Conservation (phyloP, 2,329 filamentous ascomycete genomes). For the Alternaria infectoria region DNA sequence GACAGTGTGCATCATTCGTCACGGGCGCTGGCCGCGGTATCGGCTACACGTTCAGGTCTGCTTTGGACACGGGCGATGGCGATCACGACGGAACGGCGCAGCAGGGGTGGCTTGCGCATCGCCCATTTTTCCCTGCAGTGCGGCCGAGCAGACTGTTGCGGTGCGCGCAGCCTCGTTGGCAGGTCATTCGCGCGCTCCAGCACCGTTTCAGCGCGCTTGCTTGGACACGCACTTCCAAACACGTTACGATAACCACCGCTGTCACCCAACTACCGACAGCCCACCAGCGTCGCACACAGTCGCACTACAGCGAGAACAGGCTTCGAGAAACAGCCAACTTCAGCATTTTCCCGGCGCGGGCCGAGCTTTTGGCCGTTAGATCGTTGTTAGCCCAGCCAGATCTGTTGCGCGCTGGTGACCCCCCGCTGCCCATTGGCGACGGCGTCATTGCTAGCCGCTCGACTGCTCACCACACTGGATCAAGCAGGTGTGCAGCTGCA, state of each 20-base stretch:
- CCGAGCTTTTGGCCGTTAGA: constrained; percentile 48
- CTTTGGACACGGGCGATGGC: constrained; percentile 35
- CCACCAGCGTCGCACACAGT: constrained; percentile 30
- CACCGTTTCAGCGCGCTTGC: constrained; percentile 9
- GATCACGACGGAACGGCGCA: constrained; percentile 26
- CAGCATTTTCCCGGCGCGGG: constrained; percentile 46
- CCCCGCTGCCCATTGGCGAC: constrained; percentile 29
- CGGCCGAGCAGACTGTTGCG: constrained; percentile 30
- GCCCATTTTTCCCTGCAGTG: constrained; percentile 40
- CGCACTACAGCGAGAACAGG: constrained; percentile 33
- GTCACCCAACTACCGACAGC: constrained; percentile 39
- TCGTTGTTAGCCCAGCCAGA: constrained; percentile 40
- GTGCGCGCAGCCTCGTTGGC: constrained; percentile 35
- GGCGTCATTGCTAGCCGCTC: constrained; percentile 36
- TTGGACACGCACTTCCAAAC: constrained; percentile 16
- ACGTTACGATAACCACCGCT: constrained; percentile 21
- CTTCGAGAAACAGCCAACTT: constrained; percentile 44
- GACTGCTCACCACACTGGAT: constrained; percentile 37
- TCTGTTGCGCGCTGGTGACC: constrained; percentile 39
- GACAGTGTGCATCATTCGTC: constrained; percentile 18
- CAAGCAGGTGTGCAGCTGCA: constrained; percentile 44
- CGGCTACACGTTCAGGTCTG: constrained; percentile 28
- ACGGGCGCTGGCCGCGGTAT: constrained; percentile 15
- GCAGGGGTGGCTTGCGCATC: constrained; percentile 40
- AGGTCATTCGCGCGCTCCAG: constrained; percentile 25